phyloP scores from a whole-genome alignment of 179 eudicot genomes.

The Beta corolliflora region DNA sequence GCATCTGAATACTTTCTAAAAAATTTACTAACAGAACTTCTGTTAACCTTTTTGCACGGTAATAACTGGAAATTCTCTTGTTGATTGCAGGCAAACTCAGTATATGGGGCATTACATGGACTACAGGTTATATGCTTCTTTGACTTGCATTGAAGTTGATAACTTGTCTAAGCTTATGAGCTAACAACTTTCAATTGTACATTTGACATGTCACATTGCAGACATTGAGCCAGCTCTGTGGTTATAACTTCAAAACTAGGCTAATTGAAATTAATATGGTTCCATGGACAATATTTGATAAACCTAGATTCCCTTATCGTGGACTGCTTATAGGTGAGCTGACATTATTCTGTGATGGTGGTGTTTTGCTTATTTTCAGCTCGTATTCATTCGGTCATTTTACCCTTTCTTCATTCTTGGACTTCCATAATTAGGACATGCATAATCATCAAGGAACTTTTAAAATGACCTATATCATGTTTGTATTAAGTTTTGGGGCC shows the following conservation, averaged over 20 bases:
- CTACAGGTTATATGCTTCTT: slow-evolving; percentile 58
- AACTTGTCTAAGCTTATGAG: not conserved
- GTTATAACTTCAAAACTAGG: slow-evolving; percentile 54
- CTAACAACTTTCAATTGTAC: slow-evolving; percentile 15
- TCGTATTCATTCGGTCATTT: too few species aligned
- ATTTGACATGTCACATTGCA: slow-evolving; percentile 33
- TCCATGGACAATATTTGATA: slow-evolving; percentile 75
- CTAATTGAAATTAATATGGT: slow-evolving; percentile 56
- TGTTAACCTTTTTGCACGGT: not conserved
- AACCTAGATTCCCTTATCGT: slow-evolving; percentile 79
- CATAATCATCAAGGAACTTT: not conserved
- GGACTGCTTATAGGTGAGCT: slow-evolving; percentile 84
- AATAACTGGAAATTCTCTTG: not conserved
- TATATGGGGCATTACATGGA: slow-evolving; percentile 94
- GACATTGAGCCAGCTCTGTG: slow-evolving; percentile 94
- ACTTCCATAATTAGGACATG: not conserved
- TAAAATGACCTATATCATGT: not conserved
- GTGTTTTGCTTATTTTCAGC: not conserved
- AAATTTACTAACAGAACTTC: not conserved
- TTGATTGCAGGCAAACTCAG: slow-evolving; percentile 78
- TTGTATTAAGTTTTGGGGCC: too few species aligned
- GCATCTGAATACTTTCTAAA: not conserved
- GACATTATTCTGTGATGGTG: not conserved
- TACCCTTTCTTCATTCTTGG: not conserved
- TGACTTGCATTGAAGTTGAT: not conserved